phyloP scores from a whole-genome alignment of 2,329 filamentous ascomycete genomes.

The Pseudocercospora fuligena region DNA sequence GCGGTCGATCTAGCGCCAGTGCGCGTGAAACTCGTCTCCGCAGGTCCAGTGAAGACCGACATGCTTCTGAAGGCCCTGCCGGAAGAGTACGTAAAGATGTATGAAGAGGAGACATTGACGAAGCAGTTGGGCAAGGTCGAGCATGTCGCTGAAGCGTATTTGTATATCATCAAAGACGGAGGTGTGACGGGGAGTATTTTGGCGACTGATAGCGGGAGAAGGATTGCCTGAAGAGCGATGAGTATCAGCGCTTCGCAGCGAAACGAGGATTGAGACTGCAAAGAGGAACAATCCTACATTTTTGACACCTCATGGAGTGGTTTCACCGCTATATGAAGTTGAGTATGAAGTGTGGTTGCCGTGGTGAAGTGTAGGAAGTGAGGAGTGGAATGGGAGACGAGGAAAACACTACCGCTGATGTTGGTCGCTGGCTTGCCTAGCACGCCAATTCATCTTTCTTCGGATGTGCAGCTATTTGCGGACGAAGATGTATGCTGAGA shows the following conservation, averaged over 20 bases:
- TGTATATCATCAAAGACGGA: background rate
- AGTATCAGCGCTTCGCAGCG: background rate
- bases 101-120: background rate
- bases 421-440: too few relatives aligned
- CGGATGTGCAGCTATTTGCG: background rate
- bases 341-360: too few relatives aligned
- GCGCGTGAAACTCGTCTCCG: background rate
- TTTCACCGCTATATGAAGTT: background rate
- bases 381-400: too few relatives aligned
- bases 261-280: too few relatives aligned
- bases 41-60: background rate
- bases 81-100: background rate
- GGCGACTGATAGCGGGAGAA: background rate
- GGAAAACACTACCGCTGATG: too few relatives aligned
- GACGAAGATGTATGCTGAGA: background rate
- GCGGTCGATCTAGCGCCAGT: background rate
- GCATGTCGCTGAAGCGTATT: slow-evolving; percentile 2
- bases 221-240: background rate
- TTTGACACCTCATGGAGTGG: background rate
- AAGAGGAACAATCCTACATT: background rate
- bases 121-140: slow-evolving; percentile 37
- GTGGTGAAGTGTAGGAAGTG: too few relatives aligned
- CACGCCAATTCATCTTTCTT: background rate
- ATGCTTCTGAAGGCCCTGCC: background rate
- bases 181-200: slow-evolving; percentile 45